Percentiles rank a stretch among this genome's conserved stretches.
Conservation (phyloP, 116 monocot genomes). For the Zostera marina region DNA sequence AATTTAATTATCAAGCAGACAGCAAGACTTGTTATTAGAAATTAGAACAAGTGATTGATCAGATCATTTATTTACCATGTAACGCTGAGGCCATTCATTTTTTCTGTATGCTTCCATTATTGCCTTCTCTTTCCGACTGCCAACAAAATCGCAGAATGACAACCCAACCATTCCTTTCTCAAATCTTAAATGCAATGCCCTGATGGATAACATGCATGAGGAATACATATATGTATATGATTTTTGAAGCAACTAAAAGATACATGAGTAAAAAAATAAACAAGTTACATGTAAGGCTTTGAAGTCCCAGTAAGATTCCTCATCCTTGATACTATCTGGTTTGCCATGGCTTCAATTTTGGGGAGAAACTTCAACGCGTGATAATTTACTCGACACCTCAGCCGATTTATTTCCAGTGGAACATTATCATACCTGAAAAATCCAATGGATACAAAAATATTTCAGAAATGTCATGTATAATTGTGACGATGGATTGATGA, state of each 20-base stretch:
- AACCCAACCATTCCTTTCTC: slow-evolving; percentile 99
- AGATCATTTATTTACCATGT: slow-evolving; percentile 35
- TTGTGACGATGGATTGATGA: not conserved
- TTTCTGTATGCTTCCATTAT: slow-evolving; percentile 94
- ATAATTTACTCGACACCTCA: slow-evolving; percentile 93
- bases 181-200: slow-evolving; percentile 96
- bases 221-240: not conserved
- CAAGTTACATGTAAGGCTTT: slow-evolving; percentile 80
- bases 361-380: slow-evolving; percentile 97
- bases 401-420: slow-evolving; percentile 83
- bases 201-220: slow-evolving; percentile 7
- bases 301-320: slow-evolving; percentile 69
- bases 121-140: slow-evolving; percentile 90
- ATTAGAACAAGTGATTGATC: no score
- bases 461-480: not conserved
- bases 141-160: slow-evolving; percentile 98
- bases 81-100: slow-evolving; percentile 94
- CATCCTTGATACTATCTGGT: slow-evolving; percentile 78
- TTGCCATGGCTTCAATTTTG: slow-evolving; percentile 86
- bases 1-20: no score
- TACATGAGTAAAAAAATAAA: not conserved
- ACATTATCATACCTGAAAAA: slow-evolving; percentile 82
- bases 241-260: not conserved
- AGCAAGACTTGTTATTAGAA: no score
- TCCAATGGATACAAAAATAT: not conserved